phyloP scores from a whole-genome alignment of 129 eudicot genomes.

The Ambrosia artemisiifolia region DNA sequence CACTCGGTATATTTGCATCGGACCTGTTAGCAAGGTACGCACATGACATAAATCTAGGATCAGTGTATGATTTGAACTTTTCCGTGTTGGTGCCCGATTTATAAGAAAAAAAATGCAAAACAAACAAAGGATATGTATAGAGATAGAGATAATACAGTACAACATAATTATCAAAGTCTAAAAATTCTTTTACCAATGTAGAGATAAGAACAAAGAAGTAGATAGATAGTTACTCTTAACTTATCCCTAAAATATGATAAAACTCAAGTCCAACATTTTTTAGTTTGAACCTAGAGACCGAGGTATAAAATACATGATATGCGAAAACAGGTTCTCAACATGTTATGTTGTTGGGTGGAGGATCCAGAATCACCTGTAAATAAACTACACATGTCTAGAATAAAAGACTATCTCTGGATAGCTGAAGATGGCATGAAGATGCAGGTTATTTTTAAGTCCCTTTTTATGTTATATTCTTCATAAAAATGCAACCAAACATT shows the following conservation, averaged over 20 bases:
- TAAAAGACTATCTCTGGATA: conserved; percentile 66
- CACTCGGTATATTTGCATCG: neutral
- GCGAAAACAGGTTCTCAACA: conserved; percentile 53
- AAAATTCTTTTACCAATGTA: too few species aligned
- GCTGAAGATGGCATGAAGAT: conserved; percentile 91
- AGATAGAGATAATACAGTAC: too few species aligned
- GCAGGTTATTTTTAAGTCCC: conserved; percentile 44
- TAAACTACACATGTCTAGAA: conserved; percentile 51
- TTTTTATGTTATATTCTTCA: neutral
- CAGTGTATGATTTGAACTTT: too few species aligned
- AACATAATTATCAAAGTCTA: too few species aligned
- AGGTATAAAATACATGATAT: neutral
- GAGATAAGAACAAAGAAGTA: too few species aligned
- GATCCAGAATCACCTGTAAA: conserved; percentile 48
- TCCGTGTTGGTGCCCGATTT: too few species aligned
- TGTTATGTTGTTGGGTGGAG: conserved; percentile 72
- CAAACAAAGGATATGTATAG: too few species aligned
- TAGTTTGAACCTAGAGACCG: neutral
- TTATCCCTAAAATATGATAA: too few species aligned
- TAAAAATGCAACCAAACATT: neutral
- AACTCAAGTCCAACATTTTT: neutral
- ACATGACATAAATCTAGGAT: neutral
- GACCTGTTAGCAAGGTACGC: neutral
- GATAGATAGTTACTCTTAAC: too few species aligned
- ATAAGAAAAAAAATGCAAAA: too few species aligned